phyloP scores from a whole-genome alignment of 345 rosid genomes.

The Salix suchowensis region DNA sequence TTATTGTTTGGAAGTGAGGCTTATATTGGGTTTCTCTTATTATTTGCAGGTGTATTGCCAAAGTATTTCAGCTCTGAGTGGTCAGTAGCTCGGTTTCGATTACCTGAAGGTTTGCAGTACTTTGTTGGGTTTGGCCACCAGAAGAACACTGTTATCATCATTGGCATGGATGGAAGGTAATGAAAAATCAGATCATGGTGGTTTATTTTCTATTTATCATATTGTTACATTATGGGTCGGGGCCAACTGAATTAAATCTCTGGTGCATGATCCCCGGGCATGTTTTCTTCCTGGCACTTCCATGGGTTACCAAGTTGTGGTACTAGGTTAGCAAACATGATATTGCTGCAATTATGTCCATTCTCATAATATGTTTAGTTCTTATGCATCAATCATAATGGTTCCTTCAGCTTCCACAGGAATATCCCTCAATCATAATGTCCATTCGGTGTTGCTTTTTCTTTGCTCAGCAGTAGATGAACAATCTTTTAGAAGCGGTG shows the following conservation, averaged over 20 bases:
- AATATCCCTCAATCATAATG: neutral
- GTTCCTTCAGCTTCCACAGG: neutral
- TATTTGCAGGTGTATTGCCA: constrained; percentile 70
- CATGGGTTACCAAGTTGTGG: neutral
- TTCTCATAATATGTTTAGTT: neutral
- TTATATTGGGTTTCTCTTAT: neutral
- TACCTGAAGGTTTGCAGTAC: constrained; percentile 66
- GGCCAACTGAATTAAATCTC: neutral
- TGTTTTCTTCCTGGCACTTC: neutral
- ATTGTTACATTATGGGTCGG: neutral
- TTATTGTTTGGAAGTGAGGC: neutral
- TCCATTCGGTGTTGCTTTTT: neutral
- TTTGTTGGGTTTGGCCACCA: constrained; percentile 80
- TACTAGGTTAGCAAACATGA: neutral
- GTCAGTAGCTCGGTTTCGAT: constrained; percentile 89
- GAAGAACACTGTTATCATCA: constrained; percentile 73
- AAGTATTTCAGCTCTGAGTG: constrained; percentile 95
- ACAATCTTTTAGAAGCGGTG: neutral
- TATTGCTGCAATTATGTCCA: neutral
- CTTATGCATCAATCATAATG: neutral
- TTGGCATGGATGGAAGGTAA: constrained; percentile 97
- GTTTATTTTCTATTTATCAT: neutral
- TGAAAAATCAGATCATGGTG: neutral
- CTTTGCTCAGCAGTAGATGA: neutral
- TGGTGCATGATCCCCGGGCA: neutral